Evolutionary conservation across 2,329 filamentous ascomycete species (phyloP).

Genomic region (Colletotrichum theobromicola): DNA sequence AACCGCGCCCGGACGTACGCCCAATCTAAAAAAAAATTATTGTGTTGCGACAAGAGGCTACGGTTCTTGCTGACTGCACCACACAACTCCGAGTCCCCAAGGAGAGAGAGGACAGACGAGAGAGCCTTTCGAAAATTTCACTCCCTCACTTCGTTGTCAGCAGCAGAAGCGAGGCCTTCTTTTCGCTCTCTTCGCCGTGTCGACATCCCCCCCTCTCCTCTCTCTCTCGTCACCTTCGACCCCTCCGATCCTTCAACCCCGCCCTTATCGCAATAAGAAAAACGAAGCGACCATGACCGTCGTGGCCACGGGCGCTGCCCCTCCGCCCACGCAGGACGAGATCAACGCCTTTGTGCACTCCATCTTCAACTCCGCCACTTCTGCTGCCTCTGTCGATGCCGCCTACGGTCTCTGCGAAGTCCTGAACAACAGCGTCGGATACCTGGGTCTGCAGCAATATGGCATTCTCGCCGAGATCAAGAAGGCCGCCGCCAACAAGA

Average conservation of each 20-base stretch:
- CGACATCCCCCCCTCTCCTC: not conserved
- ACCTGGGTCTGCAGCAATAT: constrained; percentile 57
- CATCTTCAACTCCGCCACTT: constrained; percentile 73
- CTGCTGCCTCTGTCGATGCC: constrained; percentile 70
- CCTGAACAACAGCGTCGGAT: constrained; percentile 59
- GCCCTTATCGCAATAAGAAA: constrained; percentile 34
- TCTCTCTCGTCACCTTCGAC: not conserved
- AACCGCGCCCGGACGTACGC: constrained; percentile 6
- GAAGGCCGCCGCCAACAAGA: constrained; percentile 90
- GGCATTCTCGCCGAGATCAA: constrained; percentile 61
- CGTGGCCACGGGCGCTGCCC: constrained; percentile 52
- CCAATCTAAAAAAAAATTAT: constrained; percentile 20
- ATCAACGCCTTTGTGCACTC: constrained; percentile 68
- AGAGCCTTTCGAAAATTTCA: not conserved
- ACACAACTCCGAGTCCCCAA: constrained; percentile 6
- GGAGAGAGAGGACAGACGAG: constrained; percentile 22
- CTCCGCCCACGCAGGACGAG: constrained; percentile 69
- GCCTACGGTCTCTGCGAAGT: constrained; percentile 66
- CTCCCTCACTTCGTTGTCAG: constrained; percentile 6
- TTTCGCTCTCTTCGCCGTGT: not conserved
- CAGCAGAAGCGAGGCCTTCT: constrained; percentile 10
- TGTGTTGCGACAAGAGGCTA: not conserved
- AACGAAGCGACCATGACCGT: constrained; percentile 28
- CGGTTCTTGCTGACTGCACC: constrained; percentile 1
- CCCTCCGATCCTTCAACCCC: constrained; percentile 43